Base-by-base conservation (phyloP, 371 early-diverging fungal genomes). In the Mucor plumbeus region DNA sequence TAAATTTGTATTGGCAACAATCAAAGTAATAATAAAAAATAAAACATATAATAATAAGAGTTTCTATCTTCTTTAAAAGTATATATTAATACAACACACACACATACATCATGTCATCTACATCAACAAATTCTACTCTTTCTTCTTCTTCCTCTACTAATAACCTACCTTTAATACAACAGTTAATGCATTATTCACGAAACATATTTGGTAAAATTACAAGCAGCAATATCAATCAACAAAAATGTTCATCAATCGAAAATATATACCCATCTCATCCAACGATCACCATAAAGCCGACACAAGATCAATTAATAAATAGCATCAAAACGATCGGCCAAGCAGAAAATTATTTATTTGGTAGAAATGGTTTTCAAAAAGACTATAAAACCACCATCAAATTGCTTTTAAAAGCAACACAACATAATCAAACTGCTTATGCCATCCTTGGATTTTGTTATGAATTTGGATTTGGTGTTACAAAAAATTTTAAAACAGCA, bases 401-500 rank as follows among this genome's bases (percentile, higher is more conserved):
- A 61, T 83, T 77, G 43, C 67, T 77, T 59, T 68, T 74, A 38
- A 82, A 86, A 15, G 71, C 60, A 21, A 13, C 82, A 7, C 63
- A 68, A 3, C 59, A 81, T 87, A 53, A 79, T 61, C 43, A 78
- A 8, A 79, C 77, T 21, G 85, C 90, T 11, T 75, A 74, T 39
- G 87, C 85, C 10, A 73, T 87, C 3, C 77, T 90, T 26, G 91
- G 88, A 26, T 90, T 90, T 59, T 90, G 91, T 60, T 84, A 83
- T 72, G 97, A 97, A 69, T 94, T 94, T 78, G 94, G 93, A 4
- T 77, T 92, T 7, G 94, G 94, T 7, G 70, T 83, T 9, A 61
- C 68, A 4, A 76, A 70, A 14, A 85, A 92, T 64, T 87, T 82
- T 71, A 71, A 72, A 19, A 38, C 60, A 38, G 76, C 92, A 33